Percentiles rank a stretch among this genome's conserved stretches.
Conservation (phyloP, 768 basidiomycete species). For the Termitomyces sp. region DNA sequence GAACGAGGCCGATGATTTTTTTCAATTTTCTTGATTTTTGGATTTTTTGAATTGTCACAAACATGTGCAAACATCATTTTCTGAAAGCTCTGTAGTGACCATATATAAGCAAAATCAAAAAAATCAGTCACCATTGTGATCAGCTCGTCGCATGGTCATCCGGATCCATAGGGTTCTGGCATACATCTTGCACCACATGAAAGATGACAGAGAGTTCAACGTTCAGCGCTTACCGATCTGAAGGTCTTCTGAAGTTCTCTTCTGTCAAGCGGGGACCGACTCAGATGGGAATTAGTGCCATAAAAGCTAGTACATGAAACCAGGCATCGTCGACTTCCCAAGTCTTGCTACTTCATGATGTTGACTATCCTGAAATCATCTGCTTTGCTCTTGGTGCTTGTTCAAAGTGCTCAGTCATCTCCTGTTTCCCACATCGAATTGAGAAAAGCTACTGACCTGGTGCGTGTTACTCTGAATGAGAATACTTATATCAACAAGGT, state of each 20-base stretch:
- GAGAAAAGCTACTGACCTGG: constrained; percentile 4
- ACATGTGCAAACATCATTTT: too few relatives aligned
- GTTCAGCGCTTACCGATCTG: background rate
- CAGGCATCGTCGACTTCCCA: background rate
- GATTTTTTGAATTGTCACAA: too few relatives aligned
- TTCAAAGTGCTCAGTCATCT: background rate
- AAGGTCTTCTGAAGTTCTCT: background rate
- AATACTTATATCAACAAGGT: constrained; percentile 10
- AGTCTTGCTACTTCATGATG: background rate
- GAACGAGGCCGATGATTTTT: too few relatives aligned
- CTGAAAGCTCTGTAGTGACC: too few relatives aligned
- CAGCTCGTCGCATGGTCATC: too few relatives aligned
- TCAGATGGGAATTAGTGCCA: background rate
- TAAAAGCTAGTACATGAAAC: background rate
- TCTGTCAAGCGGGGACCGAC: background rate
- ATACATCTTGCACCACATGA: background rate
- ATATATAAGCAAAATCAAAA: too few relatives aligned
- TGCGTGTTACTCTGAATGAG: constrained; percentile 2
- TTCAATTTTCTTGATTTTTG: too few relatives aligned
- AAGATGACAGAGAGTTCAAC: background rate
- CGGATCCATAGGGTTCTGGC: too few relatives aligned
- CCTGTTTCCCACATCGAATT: background rate
- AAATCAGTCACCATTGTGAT: too few relatives aligned
- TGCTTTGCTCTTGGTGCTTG: background rate
- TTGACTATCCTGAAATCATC: background rate